phyloP scores from a whole-genome alignment of 108 stramenopile genomes.

The Fistulifera pelliculosa region DNA sequence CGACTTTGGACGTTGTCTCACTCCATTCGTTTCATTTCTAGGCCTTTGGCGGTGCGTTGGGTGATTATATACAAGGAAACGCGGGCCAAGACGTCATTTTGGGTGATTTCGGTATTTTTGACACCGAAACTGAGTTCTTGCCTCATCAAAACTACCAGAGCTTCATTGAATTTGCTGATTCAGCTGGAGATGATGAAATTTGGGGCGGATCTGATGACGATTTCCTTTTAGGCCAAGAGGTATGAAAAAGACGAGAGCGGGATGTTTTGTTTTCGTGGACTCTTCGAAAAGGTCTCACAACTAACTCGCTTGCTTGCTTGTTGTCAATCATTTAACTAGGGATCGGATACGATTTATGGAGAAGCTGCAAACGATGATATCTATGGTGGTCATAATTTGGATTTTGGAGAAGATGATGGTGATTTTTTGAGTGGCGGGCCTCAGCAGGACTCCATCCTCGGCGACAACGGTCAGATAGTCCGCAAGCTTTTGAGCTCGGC shows the following conservation, averaged over 20 bases:
- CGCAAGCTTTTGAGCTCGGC: conserved; percentile 1
- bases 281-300: too few species aligned
- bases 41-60: conserved; percentile 19
- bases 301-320: not conserved
- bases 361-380: conserved; percentile 18
- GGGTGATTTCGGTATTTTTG: conserved; percentile 22
- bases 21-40: too few species aligned
- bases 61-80: conserved; percentile 18
- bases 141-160: conserved; percentile 1
- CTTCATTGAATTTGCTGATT: conserved; percentile 8
- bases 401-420: conserved; percentile 13
- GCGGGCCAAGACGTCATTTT: conserved; percentile 21
- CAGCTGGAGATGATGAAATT: conserved; percentile 12
- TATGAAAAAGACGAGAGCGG: too few species aligned
- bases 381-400: conserved; percentile 19
- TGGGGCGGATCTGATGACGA: conserved; percentile 22
- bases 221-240: conserved; percentile 20
- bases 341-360: conserved; percentile 14
- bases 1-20: too few species aligned
- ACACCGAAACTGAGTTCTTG: not conserved
- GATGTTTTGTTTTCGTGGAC: too few species aligned
- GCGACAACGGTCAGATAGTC: conserved; percentile 28
- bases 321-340: not conserved
- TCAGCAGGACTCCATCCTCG: conserved; percentile 16
- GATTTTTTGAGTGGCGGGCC: conserved; percentile 14